Conservation (phyloP, 768 basidiomycete genomes). For the Calocybe indica region DNA sequence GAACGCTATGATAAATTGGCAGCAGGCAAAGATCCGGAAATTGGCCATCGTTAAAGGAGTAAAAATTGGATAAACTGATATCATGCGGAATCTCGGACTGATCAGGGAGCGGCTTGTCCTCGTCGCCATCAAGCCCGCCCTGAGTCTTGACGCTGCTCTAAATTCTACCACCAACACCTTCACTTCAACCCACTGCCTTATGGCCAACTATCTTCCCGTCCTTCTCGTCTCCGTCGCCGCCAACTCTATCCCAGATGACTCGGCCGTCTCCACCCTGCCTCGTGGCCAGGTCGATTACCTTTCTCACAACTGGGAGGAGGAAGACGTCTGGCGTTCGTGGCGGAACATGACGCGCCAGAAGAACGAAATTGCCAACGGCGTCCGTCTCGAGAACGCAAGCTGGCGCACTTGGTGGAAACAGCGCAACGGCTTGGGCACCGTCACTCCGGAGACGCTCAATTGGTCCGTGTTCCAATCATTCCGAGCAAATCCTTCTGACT, state of each 20-base stretch:
- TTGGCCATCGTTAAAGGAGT: too few relatives aligned
- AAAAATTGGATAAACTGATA: too few relatives aligned
- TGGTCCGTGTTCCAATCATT: conserved; percentile 55
- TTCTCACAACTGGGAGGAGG: conserved; percentile 95
- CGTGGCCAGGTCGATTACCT: conserved; percentile 97
- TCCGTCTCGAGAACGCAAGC: conserved; percentile 93
- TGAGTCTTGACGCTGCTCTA: conserved; percentile 1
- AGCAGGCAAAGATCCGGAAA: too few relatives aligned
- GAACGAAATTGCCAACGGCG: conserved; percentile 94
- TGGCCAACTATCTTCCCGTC: conserved; percentile 69
- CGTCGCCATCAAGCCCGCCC: conserved; percentile 9
- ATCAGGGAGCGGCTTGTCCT: background rate
- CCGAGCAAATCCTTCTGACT: conserved; percentile 4
- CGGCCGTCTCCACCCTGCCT: conserved; percentile 75
- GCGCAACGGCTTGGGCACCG: conserved; percentile 89
- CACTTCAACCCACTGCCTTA: conserved; percentile 18
- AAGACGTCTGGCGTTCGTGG: conserved; percentile 99
- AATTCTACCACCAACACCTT: conserved; percentile 3
- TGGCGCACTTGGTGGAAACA: conserved; percentile 99
- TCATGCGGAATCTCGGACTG: too few relatives aligned
- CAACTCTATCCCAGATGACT: conserved; percentile 65
- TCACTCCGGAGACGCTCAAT: conserved; percentile 96
- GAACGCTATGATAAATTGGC: too few relatives aligned
- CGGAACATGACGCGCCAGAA: conserved; percentile 97
- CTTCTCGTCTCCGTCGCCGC: conserved; percentile 59